Base-by-base conservation (phyloP, 805 yeast genomes). In the Kodamaea neixiangensis region DNA sequence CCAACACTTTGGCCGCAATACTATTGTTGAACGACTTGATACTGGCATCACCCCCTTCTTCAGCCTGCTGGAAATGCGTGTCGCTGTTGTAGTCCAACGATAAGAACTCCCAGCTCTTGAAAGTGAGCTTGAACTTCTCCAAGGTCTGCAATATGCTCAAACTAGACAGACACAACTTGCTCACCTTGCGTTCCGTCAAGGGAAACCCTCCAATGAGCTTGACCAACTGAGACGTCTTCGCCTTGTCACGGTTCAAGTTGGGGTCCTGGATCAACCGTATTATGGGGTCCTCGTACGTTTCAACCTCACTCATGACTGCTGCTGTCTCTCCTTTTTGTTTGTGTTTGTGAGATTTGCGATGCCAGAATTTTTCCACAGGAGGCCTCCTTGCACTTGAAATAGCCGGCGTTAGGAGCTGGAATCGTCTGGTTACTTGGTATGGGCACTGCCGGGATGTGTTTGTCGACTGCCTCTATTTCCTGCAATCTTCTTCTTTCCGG, bases 61-160 rank as follows among this genome's bases (percentile, higher is more conserved):
- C 51, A 17, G 31, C 40, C 31, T 47, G 38, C 29, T 62, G 62
- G 45, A 74, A 74, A 54, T 75, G 78, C 31, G 62, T 65, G 17
- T 73, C 70, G 13, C 79, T 68, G 55, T 76, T 76, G 54, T 73
- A 72, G 56, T 80, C 83, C 21, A 81, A 62, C 7, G 84, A 76
- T 41, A 77, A 65, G 51, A 81, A 80, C 47, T 80, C 83, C 86
- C 85, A 81, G 53, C 77, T 77, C 52, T 76, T 72, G 44, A 78
- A 66, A 33, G 68, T 71, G 34, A 76, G 62, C 54, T 76, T 79
- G 17, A 78, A 68, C 53, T 74, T 73, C 62, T 81, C 85, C 39
- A 81, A 64, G 41, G 79, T 76, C 55, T 80, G 73, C 29, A 81
- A 63, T 4, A 79, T 73, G 49, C 74, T 73, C 50, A 80, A 69